These are phyloP conservation scores for Aspergillus diversus DNA, from an alignment of 495 filamentous ascomycete genomes.

Conservation along the genomic window DNA sequence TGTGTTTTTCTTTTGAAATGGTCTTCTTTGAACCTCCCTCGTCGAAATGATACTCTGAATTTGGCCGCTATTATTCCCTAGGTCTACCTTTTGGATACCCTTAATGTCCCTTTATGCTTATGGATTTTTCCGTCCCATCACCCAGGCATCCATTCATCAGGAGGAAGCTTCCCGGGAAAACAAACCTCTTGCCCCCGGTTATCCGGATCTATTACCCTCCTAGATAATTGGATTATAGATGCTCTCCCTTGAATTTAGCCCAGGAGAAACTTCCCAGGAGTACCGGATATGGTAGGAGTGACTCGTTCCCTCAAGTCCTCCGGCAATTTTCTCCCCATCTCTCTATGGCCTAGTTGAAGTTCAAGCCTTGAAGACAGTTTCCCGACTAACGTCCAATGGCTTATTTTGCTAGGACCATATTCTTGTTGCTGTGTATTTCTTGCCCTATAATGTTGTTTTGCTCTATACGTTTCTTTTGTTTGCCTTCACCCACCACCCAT, in stretches of 20 bases:
- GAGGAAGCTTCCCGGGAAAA: slow-evolving; percentile 14
- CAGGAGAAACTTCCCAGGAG: not conserved
- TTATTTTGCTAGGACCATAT: not conserved
- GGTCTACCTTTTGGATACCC: slow-evolving; percentile 7
- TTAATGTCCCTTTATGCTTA: slow-evolving; percentile 8
- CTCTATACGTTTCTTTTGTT: not conserved
- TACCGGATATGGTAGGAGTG: no score
- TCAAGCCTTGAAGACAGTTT: not conserved
- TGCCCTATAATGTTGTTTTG: not conserved
- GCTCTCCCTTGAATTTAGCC: not conserved
- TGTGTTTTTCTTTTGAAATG: not conserved
- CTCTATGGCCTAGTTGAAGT: slow-evolving; percentile 5
- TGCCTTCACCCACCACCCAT: no score
- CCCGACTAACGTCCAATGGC: not conserved
- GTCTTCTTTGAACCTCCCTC: slow-evolving; percentile 1
- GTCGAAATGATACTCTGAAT: slow-evolving; percentile 14
- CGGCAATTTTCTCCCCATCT: not conserved
- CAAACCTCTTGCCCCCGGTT: slow-evolving; percentile 15
- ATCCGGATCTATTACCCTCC: slow-evolving; percentile 1
- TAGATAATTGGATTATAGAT: slow-evolving; percentile 4
- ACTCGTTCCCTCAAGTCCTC: not conserved
- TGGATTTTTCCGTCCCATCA: slow-evolving; percentile 4
- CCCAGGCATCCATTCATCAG: slow-evolving; percentile 9
- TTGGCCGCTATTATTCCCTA: slow-evolving; percentile 7
- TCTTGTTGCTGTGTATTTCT: not conserved